These are phyloP conservation scores for Schwanniomyces occidentalis DNA, from an alignment of 805 yeast species.

Conservation along the genomic window DNA sequence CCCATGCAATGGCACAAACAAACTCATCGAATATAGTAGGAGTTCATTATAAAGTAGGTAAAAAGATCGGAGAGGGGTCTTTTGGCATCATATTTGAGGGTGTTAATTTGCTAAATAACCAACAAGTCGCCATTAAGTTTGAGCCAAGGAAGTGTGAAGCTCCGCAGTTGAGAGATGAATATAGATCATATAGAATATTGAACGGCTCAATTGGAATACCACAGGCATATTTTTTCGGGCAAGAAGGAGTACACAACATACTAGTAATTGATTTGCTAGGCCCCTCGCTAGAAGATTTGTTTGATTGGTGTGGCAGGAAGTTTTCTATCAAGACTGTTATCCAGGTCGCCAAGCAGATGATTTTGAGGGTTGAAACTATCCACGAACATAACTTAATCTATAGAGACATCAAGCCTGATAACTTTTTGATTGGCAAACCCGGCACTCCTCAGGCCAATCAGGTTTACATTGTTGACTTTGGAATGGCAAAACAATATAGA, in stretches of 20 bases:
- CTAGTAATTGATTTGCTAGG: slow-evolving; percentile 93
- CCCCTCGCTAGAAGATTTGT: slow-evolving; percentile 92
- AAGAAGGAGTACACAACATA: slow-evolving; percentile 95
- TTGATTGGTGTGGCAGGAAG: slow-evolving; percentile 97
- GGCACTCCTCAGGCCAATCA: slow-evolving; percentile 79
- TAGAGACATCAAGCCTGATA: slow-evolving; percentile 97
- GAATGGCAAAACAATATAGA: slow-evolving; percentile 97
- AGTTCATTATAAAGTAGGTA: slow-evolving; percentile 93
- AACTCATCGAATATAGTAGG: slow-evolving; percentile 75
- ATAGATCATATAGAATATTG: slow-evolving; percentile 87
- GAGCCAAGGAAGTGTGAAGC: slow-evolving; percentile 97
- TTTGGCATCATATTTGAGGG: slow-evolving; percentile 98
- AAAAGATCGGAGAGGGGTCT: slow-evolving; percentile 97
- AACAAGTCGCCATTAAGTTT: slow-evolving; percentile 94
- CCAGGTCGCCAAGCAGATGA: slow-evolving; percentile 94
- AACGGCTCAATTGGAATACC: slow-evolving; percentile 87
- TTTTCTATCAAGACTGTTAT: slow-evolving; percentile 87
- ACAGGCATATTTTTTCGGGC: slow-evolving; percentile 96
- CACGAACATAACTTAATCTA: slow-evolving; percentile 91
- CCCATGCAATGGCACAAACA: slow-evolving; percentile 34
- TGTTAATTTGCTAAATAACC: slow-evolving; percentile 83
- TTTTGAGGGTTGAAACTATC: slow-evolving; percentile 77
- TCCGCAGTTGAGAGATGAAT: slow-evolving; percentile 95
- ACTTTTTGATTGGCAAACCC: slow-evolving; percentile 90
- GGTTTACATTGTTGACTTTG: slow-evolving; percentile 92